These are phyloP conservation scores for Conticribra weissflogii DNA, from an alignment of 108 stramenopile genomes.

Conservation along the genomic window DNA sequence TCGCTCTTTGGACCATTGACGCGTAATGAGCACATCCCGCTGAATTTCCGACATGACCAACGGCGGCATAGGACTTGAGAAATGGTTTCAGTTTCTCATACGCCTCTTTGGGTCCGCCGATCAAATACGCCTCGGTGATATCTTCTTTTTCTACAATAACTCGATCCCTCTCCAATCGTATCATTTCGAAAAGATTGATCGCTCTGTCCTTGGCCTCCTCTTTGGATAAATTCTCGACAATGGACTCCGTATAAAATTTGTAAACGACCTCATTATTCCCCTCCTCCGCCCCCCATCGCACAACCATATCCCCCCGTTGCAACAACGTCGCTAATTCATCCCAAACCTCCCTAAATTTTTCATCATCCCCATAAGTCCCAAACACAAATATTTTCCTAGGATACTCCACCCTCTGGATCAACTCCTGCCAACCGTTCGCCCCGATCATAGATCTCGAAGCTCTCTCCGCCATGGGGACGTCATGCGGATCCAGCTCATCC, in stretches of 20 bases:
- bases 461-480: too few species aligned
- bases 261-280: slow-evolving; percentile 6
- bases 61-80: slow-evolving; percentile 69
- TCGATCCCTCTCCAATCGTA: slow-evolving; percentile 54
- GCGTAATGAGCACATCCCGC: slow-evolving; percentile 61
- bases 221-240: slow-evolving; percentile 34
- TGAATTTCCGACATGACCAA: slow-evolving; percentile 68
- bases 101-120: slow-evolving; percentile 82
- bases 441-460: slow-evolving; percentile 36
- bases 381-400: slow-evolving; percentile 42
- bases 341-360: slow-evolving; percentile 33
- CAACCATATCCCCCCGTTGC: slow-evolving; percentile 33
- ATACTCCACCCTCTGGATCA: slow-evolving; percentile 2
- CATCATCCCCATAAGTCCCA: slow-evolving; percentile 29
- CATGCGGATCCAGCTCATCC: not conserved
- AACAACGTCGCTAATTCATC: slow-evolving; percentile 9
- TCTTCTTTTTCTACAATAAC: slow-evolving; percentile 39
- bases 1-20: slow-evolving; percentile 92
- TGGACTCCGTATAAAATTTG: slow-evolving; percentile 25
- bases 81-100: slow-evolving; percentile 74
- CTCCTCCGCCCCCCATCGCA: slow-evolving; percentile 46
- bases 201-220: slow-evolving; percentile 46
- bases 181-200: slow-evolving; percentile 87
- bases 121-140: slow-evolving; percentile 80
- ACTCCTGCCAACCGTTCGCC: slow-evolving; percentile 15